Evolutionary conservation across 495 filamentous ascomycete genomes (phyloP), one percentile per base, ranked within the genome.

Genomic region (Podospora pseudoanserina): DNA sequence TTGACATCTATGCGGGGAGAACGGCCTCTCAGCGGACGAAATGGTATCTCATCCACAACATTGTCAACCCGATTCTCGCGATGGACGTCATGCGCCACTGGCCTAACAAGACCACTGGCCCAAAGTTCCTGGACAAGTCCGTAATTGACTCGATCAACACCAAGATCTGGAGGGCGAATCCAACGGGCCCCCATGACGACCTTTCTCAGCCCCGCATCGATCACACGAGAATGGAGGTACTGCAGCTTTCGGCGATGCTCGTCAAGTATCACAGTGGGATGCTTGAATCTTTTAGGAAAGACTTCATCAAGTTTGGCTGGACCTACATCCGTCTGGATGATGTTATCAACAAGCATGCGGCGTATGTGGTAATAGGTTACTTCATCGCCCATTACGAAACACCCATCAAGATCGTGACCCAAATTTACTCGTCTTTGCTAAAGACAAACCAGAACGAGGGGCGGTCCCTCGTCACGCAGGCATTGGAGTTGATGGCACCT

Each of bases 271-370:
- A 98, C 69, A 85, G 91, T 67, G 84, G 85, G 28, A 89, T 93
- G 26, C 84, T 98, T 9, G 87, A 92, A 63, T 94, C 97, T 73
- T 91, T 92, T 5, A 91, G 96, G 23, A 99, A 98, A 77, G 96
- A 99, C 69, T 92, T 99, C 67, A 98, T 99, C 73, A 97, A 97
- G 78, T 98, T 97, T 77, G 93, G 92, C 4, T 99, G 96, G 96
- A 97, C 93, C 30, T 98, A 95, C 75, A 98, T 98, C 67, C 89
- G 92, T 19, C 87, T 99, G 26, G 96, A 99, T 76, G 96, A 99
- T 76, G 91, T 96, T 68, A 97, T 99, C 82, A 98, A 98, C 82
- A 99, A 99, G 75, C 93, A 98, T 76, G 96, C 94, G 20, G 94
- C 96, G 6, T 98, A 99, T 75, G 94, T 97, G 13, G 86, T 98